Conservation (phyloP, 2,329 filamentous ascomycete species). For the Myriosclerotinia curreyana region DNA sequence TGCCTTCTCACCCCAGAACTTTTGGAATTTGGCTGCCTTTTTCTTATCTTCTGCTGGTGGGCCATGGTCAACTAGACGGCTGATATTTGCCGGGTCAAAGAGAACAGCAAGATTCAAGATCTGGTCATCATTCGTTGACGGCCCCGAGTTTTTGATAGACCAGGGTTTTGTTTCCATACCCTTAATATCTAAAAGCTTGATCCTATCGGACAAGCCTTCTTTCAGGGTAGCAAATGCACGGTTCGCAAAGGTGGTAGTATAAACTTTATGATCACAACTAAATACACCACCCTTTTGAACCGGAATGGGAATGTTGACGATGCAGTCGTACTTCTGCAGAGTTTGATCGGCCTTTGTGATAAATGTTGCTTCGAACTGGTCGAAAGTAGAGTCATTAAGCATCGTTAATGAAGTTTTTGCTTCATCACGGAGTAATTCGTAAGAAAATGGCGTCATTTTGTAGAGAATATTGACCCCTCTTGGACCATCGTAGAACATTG, state of each 20-base stretch:
- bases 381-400: slow-evolving; percentile 67
- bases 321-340: slow-evolving; percentile 54
- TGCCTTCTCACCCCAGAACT: slow-evolving; percentile 92
- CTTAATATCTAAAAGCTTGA: slow-evolving; percentile 62
- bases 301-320: slow-evolving; percentile 38
- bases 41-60: slow-evolving; percentile 82
- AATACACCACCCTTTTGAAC: slow-evolving; percentile 4
- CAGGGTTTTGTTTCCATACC: slow-evolving; percentile 44
- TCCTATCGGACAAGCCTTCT: slow-evolving; percentile 72
- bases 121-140: slow-evolving; percentile 37
- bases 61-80: slow-evolving; percentile 80
- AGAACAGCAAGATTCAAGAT: slow-evolving; percentile 63
- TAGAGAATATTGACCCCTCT: slow-evolving; percentile 78
- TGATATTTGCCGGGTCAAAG: slow-evolving; percentile 69
- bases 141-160: slow-evolving; percentile 45
- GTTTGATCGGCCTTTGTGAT: slow-evolving; percentile 60
- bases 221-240: slow-evolving; percentile 64
- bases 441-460: slow-evolving; percentile 89
- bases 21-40: slow-evolving; percentile 75
- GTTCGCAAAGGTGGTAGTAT: slow-evolving; percentile 43
- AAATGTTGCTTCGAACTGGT: slow-evolving; percentile 84
- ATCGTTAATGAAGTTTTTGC: slow-evolving; percentile 71
- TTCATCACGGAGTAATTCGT: slow-evolving; percentile 67
- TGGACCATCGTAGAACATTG: slow-evolving; percentile 74
- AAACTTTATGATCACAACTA: slow-evolving; percentile 35